Evolutionary conservation across 257 asterid genomes (phyloP).

Genomic region (Capsicum rhomboideum): DNA sequence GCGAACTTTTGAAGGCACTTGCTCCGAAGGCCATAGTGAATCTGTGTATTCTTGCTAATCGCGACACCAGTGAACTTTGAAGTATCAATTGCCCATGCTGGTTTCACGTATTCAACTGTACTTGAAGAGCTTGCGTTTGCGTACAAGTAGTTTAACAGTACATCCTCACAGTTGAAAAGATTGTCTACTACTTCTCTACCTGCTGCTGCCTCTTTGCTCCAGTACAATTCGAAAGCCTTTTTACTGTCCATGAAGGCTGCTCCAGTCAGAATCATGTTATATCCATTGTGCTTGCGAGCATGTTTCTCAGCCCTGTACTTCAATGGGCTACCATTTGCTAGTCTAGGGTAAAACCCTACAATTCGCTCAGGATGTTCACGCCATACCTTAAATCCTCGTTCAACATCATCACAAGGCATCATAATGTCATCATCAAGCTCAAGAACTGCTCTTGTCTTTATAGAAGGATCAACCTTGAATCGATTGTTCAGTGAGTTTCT

Average conservation of each 20-base stretch:
- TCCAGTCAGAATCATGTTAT: conserved; percentile 84
- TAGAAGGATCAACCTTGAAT: conserved; percentile 55
- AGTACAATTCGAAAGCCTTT: conserved; percentile 62
- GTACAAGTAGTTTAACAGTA: conserved; percentile 75
- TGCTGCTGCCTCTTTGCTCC: conserved; percentile 49
- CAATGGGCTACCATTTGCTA: conserved; percentile 35
- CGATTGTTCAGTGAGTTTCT: conserved; percentile 81
- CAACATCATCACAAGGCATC: conserved; percentile 88
- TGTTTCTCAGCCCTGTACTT: conserved; percentile 63
- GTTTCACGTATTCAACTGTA: conserved; percentile 65
- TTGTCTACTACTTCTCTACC: conserved; percentile 63
- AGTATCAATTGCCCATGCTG: conserved; percentile 67
- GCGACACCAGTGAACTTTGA: conserved; percentile 85
- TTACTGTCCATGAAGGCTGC: conserved; percentile 70
- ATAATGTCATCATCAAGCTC: conserved; percentile 95
- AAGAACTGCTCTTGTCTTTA: conserved; percentile 70
- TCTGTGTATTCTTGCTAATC: conserved; percentile 59
- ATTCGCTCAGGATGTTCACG: conserved; percentile 72
- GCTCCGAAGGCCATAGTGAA: conserved; percentile 59
- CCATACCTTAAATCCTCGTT: conserved; percentile 86
- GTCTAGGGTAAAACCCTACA: conserved; percentile 88
- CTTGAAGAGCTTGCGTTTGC: conserved; percentile 53
- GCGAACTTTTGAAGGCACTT: conserved; percentile 48
- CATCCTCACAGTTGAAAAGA: conserved; percentile 82
- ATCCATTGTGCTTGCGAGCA: conserved; percentile 70